Evolutionary conservation across 2,329 filamentous ascomycete species (phyloP), one percentile per base, ranked within the genome.

Genomic region (Trichoderma pleuroti): DNA sequence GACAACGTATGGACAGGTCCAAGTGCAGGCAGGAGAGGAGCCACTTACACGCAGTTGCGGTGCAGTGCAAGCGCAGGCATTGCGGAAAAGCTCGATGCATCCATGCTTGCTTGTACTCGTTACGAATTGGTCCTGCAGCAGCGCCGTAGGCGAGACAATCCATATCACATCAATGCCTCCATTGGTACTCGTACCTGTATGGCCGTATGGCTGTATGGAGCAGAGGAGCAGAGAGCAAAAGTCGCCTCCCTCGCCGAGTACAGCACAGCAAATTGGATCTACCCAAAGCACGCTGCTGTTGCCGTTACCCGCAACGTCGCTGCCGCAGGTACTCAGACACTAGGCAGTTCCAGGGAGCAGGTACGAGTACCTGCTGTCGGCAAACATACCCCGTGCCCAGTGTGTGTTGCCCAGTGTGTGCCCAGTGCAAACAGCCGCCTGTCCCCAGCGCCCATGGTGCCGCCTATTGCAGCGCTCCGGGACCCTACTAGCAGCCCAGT

Each of bases 331-430:
- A 68, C 65, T 68, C 65, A 24, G 36, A 24, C 65, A 49, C 54
- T 46, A 34, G 36, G 65, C 65, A 18, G 30, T 21, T 30, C 54
- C 54, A 46, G 65, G 36, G 54, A 62, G 66, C 39, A 62, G 57
- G 69, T 71, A 71, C 34, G 42, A 54, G 69, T 71, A 71, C 69
- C 61, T 71, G 18, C 21, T 10, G 69, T 8, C 54, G 42, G 54
- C 30, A 59, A 49, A 34, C 34, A 56, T 24, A 46, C n/a, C 52
- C 65, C 26, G 54, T 46, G 54, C 65, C 65, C 65, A 68, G 65
- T 68, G 65, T 68, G 65, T 59, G 54, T 24, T 66, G 69, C 69
- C 69, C 69, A 71, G 69, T 71, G 69, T 67, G 69, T 56, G 30
- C 32, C 32, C 59, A 61, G 59, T 60, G 60, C 62, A 61, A 32